A percentile compares a stretch with the other conserved stretches of the same genome.
Evolutionary conservation across 352 stramenopile species (phyloP).

Genomic region (Phytophthora fragariae): DNA sequence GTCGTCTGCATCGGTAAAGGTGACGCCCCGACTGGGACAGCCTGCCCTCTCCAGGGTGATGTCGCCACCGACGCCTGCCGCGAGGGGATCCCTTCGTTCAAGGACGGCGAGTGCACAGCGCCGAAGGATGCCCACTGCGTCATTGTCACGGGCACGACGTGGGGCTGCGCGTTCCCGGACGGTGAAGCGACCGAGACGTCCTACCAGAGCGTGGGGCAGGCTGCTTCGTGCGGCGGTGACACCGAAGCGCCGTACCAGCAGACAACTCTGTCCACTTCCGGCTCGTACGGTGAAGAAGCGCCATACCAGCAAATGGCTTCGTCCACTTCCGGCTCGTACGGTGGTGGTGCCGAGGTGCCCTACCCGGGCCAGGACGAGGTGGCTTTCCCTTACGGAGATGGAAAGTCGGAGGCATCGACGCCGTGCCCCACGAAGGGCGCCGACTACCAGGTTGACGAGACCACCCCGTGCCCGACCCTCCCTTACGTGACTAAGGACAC

Average conservation of each 20-base stretch:
- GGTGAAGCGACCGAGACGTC: background rate
- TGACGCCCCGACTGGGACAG: constrained; percentile 27
- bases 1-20: constrained; percentile 29
- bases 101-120: constrained; percentile 39
- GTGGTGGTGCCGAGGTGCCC: constrained; percentile 29
- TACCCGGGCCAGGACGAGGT: constrained; percentile 30
- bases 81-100: constrained; percentile 49
- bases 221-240: background rate
- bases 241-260: constrained; percentile 11
- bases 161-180: constrained; percentile 39
- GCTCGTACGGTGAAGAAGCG: constrained; percentile 13
- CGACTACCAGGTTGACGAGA: background rate
- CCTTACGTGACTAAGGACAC: constrained; percentile 6
- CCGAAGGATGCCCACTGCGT: constrained; percentile 48
- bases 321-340: constrained; percentile 20
- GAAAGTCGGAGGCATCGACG: constrained; percentile 7
- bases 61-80: constrained; percentile 33
- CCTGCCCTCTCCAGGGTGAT: constrained; percentile 43
- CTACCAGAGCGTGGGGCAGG: constrained; percentile 7
- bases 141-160: constrained; percentile 41
- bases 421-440: constrained; percentile 14
- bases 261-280: constrained; percentile 18
- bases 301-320: constrained; percentile 20
- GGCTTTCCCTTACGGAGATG: constrained; percentile 17
- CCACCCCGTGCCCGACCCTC: background rate